Base-by-base conservation (phyloP, 2,329 filamentous ascomycete genomes). In the Colletotrichum tanaceti region DNA sequence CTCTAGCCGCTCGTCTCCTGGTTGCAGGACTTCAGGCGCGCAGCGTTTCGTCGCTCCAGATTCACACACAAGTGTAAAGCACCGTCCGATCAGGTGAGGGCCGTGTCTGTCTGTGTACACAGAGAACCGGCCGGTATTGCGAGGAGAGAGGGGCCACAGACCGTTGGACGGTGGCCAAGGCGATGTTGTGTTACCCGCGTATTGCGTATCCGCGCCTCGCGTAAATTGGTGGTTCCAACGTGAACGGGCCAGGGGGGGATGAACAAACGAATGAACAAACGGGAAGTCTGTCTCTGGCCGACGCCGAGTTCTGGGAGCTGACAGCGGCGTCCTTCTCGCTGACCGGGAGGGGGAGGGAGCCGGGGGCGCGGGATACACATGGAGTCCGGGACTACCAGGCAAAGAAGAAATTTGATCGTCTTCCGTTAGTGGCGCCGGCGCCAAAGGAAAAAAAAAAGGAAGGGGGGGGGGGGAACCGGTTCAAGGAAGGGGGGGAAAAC, bases 331-430 rank as follows among this genome's bases (percentile, higher is more conserved):
- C 43, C 47, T 52, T 41, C 10, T 49, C 14, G 39, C 32, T 68
- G 54, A 32, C 28, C 28, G 28, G 28, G 7, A 32, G 54, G 47
- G 32, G 59, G 53, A 58, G 22, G 13, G 52, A 47, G 50, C 28
- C 55, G 62, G 62, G 58, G 47, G 54, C 47, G 65, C 62, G 62
- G 66, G 62, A 66, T 66, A 41, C 62, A 41, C 7, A 20, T 65
- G 65, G 65, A 60, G 38, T 32, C 65, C 65, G 65, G 62, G 18
- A 57, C 44, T 41, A 57, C 44, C 38, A 50, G 52, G 66, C 53
- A 54, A 59, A 49, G n/a, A 41, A 18, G 58, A 54, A 63, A 63
- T 47, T 22, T 44, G 52, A 16, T 20, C 44, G 43, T 53, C 44
- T 43, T 64, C 28, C 53, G 50, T 53, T 49, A 50, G 50, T 50